phyloP scores from a whole-genome alignment of 345 rosid genomes.

The Ceriops zippeliana region DNA sequence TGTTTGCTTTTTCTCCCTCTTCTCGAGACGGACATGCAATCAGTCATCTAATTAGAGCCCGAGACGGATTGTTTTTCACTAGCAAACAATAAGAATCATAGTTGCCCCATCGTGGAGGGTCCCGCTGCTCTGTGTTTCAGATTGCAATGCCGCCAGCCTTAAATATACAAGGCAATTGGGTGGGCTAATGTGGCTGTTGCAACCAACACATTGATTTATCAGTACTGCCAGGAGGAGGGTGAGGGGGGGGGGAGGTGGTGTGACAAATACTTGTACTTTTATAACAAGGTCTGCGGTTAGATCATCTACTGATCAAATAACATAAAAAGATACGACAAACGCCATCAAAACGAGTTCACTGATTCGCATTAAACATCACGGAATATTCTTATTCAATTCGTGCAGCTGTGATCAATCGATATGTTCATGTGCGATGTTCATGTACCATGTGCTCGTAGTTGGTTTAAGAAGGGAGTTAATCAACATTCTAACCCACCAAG shows the following conservation, averaged over 20 bases:
- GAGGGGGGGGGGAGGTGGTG: too few species aligned
- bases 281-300: neutral
- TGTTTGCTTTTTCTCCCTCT: neutral
- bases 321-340: neutral
- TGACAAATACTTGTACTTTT: neutral
- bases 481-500: too few species aligned
- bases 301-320: neutral
- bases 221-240: neutral
- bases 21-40: too few species aligned
- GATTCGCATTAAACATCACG: neutral
- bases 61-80: too few species aligned
- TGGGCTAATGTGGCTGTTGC: neutral
- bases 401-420: too few species aligned
- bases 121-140: conserved; percentile 19
- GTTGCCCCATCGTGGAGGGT: conserved; percentile 15
- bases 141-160: conserved; percentile 1
- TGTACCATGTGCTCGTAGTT: too few species aligned
- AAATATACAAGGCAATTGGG: neutral
- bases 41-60: too few species aligned
- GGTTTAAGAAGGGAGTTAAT: too few species aligned
- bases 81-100: neutral
- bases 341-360: neutral
- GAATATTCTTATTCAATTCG: too few species aligned
- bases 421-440: too few species aligned
- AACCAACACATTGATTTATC: neutral